Percentiles rank a stretch among this genome's conserved stretches.
Conservation (phyloP, 139 green algal species). For the Chlamydomonas sp. region DNA sequence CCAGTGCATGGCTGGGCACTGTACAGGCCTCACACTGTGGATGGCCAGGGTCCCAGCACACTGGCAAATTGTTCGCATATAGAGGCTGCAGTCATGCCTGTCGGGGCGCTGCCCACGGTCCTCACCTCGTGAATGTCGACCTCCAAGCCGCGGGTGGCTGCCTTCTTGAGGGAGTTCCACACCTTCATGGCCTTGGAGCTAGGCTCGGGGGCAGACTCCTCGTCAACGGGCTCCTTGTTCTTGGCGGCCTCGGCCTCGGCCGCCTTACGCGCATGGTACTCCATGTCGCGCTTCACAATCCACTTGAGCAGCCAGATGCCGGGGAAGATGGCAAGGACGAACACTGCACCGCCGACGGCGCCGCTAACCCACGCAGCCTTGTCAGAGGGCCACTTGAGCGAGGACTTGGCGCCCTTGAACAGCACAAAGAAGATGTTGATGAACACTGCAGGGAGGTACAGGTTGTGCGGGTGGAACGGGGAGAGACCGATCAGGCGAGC, state of each 20-base stretch:
- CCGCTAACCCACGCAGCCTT: constrained; percentile 48
- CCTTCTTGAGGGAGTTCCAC: constrained; percentile 20
- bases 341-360: not conserved
- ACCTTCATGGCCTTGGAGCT: constrained; percentile 10
- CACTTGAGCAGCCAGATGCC: constrained; percentile 12
- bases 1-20: no score
- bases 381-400: constrained; percentile 16
- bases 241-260: constrained; percentile 25
- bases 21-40: no score
- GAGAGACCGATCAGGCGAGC: no score
- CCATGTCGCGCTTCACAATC: constrained; percentile 6
- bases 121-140: no score
- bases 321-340: not conserved
- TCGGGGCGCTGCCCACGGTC: no score
- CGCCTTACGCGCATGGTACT: not conserved
- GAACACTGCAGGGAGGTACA: not conserved
- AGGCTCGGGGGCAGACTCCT: constrained; percentile 9
- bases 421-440: constrained; percentile 61
- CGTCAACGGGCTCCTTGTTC: not conserved
- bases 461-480: not conserved
- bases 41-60: no score
- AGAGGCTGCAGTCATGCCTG: no score
- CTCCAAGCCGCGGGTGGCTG: not conserved
- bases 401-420: constrained; percentile 53
- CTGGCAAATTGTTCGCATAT: no score